Conservation (phyloP, 306 rosid genomes). For the Psophocarpus tetragonolobus region DNA sequence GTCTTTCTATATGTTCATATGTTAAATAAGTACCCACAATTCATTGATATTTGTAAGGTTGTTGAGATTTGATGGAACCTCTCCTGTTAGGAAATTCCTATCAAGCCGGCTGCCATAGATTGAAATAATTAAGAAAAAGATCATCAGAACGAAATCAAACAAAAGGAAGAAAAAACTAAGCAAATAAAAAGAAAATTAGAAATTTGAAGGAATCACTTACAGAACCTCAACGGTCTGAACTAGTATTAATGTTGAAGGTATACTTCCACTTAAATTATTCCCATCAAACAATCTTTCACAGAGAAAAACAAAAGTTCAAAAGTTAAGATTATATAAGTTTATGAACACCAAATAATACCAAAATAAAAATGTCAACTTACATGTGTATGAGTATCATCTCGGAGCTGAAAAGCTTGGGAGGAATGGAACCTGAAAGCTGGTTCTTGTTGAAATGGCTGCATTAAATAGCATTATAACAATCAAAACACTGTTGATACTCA, state of each 20-base stretch:
- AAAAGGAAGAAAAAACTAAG: not conserved
- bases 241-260: constrained; percentile 74
- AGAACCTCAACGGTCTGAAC: constrained; percentile 90
- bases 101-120: constrained; percentile 83
- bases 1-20: not conserved
- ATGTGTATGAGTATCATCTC: constrained; percentile 78
- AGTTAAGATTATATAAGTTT: constrained; percentile 5
- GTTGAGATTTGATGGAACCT: constrained; percentile 67
- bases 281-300: constrained; percentile 77
- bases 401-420: constrained; percentile 67
- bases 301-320: constrained; percentile 23
- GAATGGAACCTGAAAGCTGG: constrained; percentile 78
- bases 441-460: constrained; percentile 98
- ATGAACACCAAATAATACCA: not conserved
- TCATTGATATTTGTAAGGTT: constrained; percentile 66
- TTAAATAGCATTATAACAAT: constrained; percentile 27
- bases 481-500: constrained; percentile 21
- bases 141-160: not conserved
- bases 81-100: constrained; percentile 70
- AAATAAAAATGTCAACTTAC: constrained; percentile 51
- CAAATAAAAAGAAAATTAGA: not conserved
- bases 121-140: constrained; percentile 23
- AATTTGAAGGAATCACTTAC: constrained; percentile 61
- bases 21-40: constrained; percentile 60
- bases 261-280: constrained; percentile 57